Evolutionary conservation across 148 eudicot species (phyloP), one percentile per base, ranked within the genome.

Genomic region (Beta vulgaris): DNA sequence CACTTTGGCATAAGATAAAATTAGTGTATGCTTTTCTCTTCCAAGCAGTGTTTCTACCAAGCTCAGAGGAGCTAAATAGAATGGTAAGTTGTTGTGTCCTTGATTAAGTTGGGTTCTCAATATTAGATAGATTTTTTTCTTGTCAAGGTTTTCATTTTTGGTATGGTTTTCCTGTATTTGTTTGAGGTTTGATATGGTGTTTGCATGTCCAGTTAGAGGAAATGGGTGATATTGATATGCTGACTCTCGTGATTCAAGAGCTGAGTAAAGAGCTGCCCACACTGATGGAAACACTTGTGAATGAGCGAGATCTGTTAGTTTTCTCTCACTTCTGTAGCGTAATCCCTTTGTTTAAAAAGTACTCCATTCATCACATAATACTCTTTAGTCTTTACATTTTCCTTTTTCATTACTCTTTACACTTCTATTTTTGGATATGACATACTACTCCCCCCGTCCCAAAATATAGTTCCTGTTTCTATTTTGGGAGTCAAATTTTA

Each of bases 201-300:
- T 76, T 72, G 43, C 53, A 19, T 81, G 58, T 77, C 72, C 82
- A 95, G 99, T 80, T 95, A 78, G 89, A 92, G 82, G 98, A 92
- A 73, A 86, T 95, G 94, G 84, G 90, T 80, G 98, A 95, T 76
- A 87, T 76, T 65, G 99, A 95, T 77, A 90, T 95, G 99, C 72
- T 95, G 82, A 95, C 99, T 54, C 94, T 92, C 31, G 90, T 91
- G 74, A 89, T 92, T 81, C 90, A 92, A 89, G 98, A 95, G 85
- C 86, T 95, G 94, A 95, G 97, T 87, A 95, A 92, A 84, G 79
- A 88, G 58, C 91, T 89, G 71, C 99, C 99, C 3, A 91, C 97
- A 73, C 73, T 95, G 25, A 87, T 92, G 99, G 92, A 92, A 84
- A 95, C 98, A 74, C 92, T 95, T 68, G 99, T 95, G 63, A 87